phyloP scores from a whole-genome alignment of 2,329 filamentous ascomycete species.

The Penicillium sclerotigenum region DNA sequence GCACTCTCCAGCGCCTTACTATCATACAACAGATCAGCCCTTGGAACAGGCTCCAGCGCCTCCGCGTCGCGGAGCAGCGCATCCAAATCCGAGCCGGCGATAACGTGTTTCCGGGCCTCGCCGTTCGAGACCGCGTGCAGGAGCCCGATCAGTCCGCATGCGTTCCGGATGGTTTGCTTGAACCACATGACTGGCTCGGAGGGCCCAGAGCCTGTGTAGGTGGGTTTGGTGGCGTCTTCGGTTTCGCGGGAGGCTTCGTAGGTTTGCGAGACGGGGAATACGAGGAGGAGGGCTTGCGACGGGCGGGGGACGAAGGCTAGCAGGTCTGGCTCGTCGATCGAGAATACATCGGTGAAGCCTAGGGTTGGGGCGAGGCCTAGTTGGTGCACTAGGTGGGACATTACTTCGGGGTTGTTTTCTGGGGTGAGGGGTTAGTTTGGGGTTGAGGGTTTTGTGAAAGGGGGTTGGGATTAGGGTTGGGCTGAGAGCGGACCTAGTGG shows the following conservation, averaged over 20 bases:
- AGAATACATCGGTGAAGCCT: conserved; percentile 86
- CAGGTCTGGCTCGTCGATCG: conserved; percentile 78
- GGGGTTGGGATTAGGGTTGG: neutral
- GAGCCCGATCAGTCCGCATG: conserved; percentile 85
- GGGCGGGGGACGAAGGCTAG: conserved; percentile 85
- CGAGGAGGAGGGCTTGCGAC: conserved; percentile 80
- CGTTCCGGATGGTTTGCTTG: conserved; percentile 89
- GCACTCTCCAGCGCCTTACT: conserved; percentile 72
- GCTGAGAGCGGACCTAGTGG: conserved; percentile 40
- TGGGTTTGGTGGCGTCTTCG: conserved; percentile 64
- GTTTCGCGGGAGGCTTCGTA: conserved; percentile 74
- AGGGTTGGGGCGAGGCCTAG: conserved; percentile 78
- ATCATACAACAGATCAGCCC: conserved; percentile 73
- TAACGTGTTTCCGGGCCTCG: conserved; percentile 60
- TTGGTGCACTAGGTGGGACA: conserved; percentile 76
- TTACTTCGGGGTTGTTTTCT: conserved; percentile 82
- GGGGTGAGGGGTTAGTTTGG: conserved; percentile 11
- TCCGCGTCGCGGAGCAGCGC: conserved; percentile 67
- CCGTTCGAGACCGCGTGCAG: conserved; percentile 82
- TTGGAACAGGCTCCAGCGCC: conserved; percentile 61
- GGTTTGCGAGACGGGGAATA: conserved; percentile 76
- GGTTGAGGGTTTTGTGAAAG: neutral
- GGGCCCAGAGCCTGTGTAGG: conserved; percentile 66
- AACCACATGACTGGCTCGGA: conserved; percentile 85
- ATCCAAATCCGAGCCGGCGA: conserved; percentile 46